phyloP scores from a whole-genome alignment of 495 filamentous ascomycete species.

The Recurvomyces mirabilis region DNA sequence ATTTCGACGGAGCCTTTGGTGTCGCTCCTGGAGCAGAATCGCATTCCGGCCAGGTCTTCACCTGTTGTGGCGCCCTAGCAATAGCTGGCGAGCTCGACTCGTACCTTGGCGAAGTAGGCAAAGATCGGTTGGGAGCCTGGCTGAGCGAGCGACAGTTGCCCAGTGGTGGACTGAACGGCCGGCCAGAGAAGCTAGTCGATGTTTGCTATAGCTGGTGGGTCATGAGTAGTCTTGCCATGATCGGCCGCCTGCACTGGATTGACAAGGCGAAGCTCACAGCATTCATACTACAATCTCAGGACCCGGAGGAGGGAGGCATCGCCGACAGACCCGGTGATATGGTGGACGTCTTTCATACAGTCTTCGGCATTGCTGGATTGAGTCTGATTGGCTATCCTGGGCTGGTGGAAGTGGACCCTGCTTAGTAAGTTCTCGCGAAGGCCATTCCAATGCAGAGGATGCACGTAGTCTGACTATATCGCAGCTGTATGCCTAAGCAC shows the following conservation, averaged over 20 bases:
- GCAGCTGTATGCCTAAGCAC: conserved; percentile 31
- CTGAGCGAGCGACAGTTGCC: conserved; percentile 82
- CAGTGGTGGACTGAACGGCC: conserved; percentile 74
- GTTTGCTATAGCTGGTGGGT: conserved; percentile 99
- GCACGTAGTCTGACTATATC: conserved; percentile 4
- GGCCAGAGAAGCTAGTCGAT: conserved; percentile 92
- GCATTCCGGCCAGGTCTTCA: conserved; percentile 87
- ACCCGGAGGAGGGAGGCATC: conserved; percentile 71
- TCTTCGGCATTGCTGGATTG: conserved; percentile 79
- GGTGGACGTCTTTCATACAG: conserved; percentile 95
- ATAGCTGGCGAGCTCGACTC: conserved; percentile 69
- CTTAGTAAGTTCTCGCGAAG: conserved; percentile 55
- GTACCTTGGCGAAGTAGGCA: conserved; percentile 49
- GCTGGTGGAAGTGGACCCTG: conserved; percentile 69
- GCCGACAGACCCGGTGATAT: conserved; percentile 84
- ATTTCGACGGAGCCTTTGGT: conserved; percentile 89
- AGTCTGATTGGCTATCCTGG: conserved; percentile 70
- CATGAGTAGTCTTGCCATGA: conserved; percentile 74
- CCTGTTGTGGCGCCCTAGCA: conserved; percentile 77
- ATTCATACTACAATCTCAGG: conserved; percentile 80
- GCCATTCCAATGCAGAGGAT: not conserved
- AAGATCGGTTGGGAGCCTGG: conserved; percentile 74
- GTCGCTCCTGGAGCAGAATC: conserved; percentile 80
- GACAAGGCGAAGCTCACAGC: conserved; percentile 60
- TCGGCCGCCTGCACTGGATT: conserved; percentile 83